A percentile compares a stretch with the other conserved stretches of the same genome.
Conservation (phyloP, 148 eudicot species). For the Rhododendron williamsianum region DNA sequence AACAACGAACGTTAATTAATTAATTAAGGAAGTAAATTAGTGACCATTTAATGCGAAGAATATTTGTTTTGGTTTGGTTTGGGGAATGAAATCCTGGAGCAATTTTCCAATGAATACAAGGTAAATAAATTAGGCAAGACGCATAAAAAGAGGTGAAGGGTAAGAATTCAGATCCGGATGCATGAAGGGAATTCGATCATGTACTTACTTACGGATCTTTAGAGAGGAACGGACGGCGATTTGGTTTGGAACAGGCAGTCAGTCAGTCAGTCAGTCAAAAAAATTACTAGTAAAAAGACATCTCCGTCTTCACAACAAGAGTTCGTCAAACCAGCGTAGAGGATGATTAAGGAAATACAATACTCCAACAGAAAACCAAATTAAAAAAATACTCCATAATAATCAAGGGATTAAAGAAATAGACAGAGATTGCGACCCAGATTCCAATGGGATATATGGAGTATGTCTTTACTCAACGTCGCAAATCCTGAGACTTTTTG, state of each 20-base stretch:
- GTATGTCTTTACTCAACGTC: not conserved
- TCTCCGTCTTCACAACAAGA: not conserved
- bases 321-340: not conserved
- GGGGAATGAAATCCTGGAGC: not conserved
- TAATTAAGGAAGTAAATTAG: not conserved
- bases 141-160: not conserved
- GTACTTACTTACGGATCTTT: conserved; percentile 2
- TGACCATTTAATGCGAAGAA: not conserved
- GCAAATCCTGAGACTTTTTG: not conserved
- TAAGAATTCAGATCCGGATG: not conserved
- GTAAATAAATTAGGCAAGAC: not conserved
- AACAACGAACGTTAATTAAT: not conserved
- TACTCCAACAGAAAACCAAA: not conserved
- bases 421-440: not conserved
- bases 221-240: conserved; percentile 4
- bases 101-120: not conserved
- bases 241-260: not conserved
- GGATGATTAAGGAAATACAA: not conserved
- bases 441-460: not conserved
- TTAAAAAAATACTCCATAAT: too few species aligned
- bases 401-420: not conserved
- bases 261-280: not conserved
- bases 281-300: not conserved
- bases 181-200: not conserved
- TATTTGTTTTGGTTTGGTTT: too few species aligned